These are phyloP conservation scores for Macrophomina pseudophaseolina DNA, from an alignment of 2,329 filamentous ascomycete genomes.

Conservation along the genomic window DNA sequence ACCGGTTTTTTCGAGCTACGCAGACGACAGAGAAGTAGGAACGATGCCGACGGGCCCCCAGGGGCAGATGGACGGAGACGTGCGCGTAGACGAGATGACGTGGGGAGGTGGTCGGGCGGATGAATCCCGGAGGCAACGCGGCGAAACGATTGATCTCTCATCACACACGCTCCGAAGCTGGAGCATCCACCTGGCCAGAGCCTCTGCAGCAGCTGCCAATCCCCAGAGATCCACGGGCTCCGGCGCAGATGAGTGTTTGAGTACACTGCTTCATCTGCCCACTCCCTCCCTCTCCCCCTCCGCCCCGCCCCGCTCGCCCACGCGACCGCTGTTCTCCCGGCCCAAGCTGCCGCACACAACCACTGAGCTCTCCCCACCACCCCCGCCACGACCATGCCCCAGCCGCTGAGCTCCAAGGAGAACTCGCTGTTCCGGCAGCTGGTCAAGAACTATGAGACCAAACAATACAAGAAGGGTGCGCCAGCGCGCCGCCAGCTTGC, in stretches of 20 bases:
- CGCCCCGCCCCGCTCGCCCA: neutral
- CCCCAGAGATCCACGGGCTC: constrained; percentile 6
- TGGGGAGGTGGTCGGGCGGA: neutral
- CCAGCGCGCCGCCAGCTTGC: constrained; percentile 20
- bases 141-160: constrained; percentile 18
- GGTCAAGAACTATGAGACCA: constrained; percentile 95
- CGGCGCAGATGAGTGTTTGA: constrained; percentile 22
- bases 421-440: constrained; percentile 91
- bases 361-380: neutral
- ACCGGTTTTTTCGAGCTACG: too few relatives aligned
- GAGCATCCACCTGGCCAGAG: constrained; percentile 24
- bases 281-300: neutral
- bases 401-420: constrained; percentile 84
- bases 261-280: neutral
- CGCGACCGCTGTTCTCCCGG: constrained; percentile 3
- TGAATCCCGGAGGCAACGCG: constrained; percentile 13
- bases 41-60: neutral
- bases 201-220: constrained; percentile 14
- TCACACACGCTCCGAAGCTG: constrained; percentile 4
- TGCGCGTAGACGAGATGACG: neutral
- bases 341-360: constrained; percentile 1
- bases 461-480: constrained; percentile 89
- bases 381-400: constrained; percentile 60
- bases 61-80: neutral
- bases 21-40: neutral